Evolutionary conservation across 176 grass and related monocot species (phyloP), one percentile per base, ranked within the genome.

Genomic region (Oryza glaberrima): DNA sequence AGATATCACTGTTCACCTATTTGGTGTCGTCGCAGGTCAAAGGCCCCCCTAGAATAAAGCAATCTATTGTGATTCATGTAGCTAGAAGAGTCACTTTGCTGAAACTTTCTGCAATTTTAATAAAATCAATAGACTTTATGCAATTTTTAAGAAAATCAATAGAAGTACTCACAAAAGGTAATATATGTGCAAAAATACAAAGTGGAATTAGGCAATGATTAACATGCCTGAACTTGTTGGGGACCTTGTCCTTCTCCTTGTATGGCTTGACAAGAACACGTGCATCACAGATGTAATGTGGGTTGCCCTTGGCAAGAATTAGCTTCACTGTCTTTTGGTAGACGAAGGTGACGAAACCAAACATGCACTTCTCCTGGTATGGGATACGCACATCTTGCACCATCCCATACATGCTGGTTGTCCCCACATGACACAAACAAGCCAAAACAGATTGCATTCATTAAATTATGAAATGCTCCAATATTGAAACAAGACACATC

Each of bases 331-430:
- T 94, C 69, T 94, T 92, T 4, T 92, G 83, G 76, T 88, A 94
- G 22, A 90, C 82, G 82, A 97, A 97, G 82, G 95, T 97, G 78
- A 97, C 95, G 14, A 97, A 97, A 22, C 95, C 95, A n/a, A 97
- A 97, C 95, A 97, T 97, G 70, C 95, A 86, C 92, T 94, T 97
- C 78, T 93, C 88, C 84, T 97, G 95, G 76, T 94, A 91, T 11
- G 95, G 95, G 75, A 97, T 94, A 69, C 95, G 88, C 65, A 97
- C 95, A 75, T 97, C 95, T 82, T 97, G 95, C 81, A 97, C 95
- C 13, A 92, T 92, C 6, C 95, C 92, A 75, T 93, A 97, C 69
- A 93, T 93, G 70, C 95, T 97, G 86, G 91, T 13, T 2, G 11
- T 41, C 46, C 46, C 11, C 46, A 48, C 11, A 48, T 0, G 3